A percentile compares a stretch with the other conserved stretches of the same genome.
Conservation (phyloP, 305 asterid species). For the Striga hermonthica region DNA sequence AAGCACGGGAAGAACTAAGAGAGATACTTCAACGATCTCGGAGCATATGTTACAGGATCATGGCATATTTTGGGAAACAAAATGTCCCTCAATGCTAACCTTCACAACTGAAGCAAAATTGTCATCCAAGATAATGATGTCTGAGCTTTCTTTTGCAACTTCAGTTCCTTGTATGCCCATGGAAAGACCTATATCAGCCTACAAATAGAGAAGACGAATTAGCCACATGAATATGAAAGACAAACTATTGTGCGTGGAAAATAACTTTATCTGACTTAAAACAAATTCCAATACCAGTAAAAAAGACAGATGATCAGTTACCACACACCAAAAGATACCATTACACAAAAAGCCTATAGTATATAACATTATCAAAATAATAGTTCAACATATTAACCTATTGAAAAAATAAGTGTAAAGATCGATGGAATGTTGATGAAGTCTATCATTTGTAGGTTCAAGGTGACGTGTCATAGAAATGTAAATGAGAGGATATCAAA, state of each 20-base stretch:
- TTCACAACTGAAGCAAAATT: constrained; percentile 91
- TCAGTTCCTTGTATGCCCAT: constrained; percentile 99
- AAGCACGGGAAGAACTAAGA: constrained; percentile 12
- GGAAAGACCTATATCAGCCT: constrained; percentile 96
- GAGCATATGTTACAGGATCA: not conserved
- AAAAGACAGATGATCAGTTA: not conserved
- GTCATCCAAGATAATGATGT: constrained; percentile 89
- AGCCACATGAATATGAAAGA: constrained; percentile 13
- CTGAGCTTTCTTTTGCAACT: constrained; percentile 97
- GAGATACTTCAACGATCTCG: not conserved
- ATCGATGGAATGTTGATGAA: constrained; percentile 11
- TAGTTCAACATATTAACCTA: constrained; percentile 4
- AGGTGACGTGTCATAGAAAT: not conserved
- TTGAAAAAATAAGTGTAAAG: not conserved
- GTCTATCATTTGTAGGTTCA: not conserved
- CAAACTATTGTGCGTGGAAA: not conserved
- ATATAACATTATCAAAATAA: not conserved
- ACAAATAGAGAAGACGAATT: constrained; percentile 28
- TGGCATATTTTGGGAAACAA: constrained; percentile 4
- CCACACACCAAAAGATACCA: not conserved
- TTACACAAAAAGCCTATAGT: not conserved
- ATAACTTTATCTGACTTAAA: not conserved
- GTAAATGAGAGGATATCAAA: constrained; percentile 32
- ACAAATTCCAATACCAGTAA: not conserved
- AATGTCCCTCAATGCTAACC: constrained; percentile 40